Base-by-base conservation (phyloP, 73 alveolate genomes). In the Paramecium bursaria region DNA sequence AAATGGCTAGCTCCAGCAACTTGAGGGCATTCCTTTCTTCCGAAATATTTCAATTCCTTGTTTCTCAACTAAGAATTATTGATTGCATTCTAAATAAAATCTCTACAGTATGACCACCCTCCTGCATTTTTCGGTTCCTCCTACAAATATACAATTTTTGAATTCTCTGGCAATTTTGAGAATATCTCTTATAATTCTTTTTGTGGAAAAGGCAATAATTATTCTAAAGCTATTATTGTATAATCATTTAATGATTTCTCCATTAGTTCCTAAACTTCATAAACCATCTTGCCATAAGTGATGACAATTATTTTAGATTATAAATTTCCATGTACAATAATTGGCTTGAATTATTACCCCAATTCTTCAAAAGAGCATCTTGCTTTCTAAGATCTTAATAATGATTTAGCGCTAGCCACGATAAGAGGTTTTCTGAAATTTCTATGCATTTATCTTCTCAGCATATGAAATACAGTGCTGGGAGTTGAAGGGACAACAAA, bases 381-480 rank as follows among this genome's bases (percentile, higher is more conserved):
- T 19, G 96, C 94, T 4, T 49, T 44, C 1, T 88, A 85, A 74
- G 89, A 75, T 49, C 95, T 91, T 7, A 93, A 86, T 67, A 79
- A 95, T 17, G 85, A 61, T 90, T 94, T 94, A 5, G 98, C 96
- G 15, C 94, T 86, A 9, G 95, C 97, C 47, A 94, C 54, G 10
- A 94, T 53, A 57, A 92, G 48, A n/a, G 97, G 97, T 47, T 90
- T 92, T 85, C 98, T 92, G 88, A 73, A 94, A 29, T 90, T 76
- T 82, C 98, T 92, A 44, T 88, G 92, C 97, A 94, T 92, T 54
- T 92, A 86, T 79, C 96, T 85, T 88, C 98, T 86, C 21, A 94
- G 86, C 21, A 93, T 42, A 53, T 94, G 98, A 91, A 90, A 94
- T 51, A 92, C 91, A 51, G 92, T 91, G 7, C 94, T 67, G 14